A percentile compares a stretch with the other conserved stretches of the same genome.
phyloP scores from a whole-genome alignment of 306 rosid species.

The Quercus robur region DNA sequence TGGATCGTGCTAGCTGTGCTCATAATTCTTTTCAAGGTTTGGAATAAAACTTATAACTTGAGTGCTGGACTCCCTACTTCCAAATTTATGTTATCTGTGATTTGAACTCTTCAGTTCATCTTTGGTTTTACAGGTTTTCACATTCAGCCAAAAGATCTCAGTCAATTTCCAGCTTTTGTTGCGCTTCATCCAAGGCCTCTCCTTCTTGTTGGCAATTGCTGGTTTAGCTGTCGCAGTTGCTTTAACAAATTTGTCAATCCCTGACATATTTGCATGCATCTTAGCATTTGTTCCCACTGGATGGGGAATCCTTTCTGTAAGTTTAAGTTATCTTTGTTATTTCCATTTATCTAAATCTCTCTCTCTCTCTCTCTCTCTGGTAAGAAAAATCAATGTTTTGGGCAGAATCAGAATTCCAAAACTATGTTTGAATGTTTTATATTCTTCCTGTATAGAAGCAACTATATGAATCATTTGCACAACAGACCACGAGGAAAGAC shows the following conservation, averaged over 20 bases:
- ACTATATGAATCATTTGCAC: too few relatives aligned
- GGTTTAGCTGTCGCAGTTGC: slow-evolving; percentile 70
- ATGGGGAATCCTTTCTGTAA: slow-evolving; percentile 90
- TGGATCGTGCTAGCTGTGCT: slow-evolving; percentile 76
- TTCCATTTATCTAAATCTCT: background rate
- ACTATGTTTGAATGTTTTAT: too few relatives aligned
- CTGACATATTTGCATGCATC: slow-evolving; percentile 77
- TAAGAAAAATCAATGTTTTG: too few relatives aligned
- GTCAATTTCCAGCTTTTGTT: slow-evolving; percentile 87
- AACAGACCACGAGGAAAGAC: too few relatives aligned
- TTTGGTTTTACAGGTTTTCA: slow-evolving; percentile 64
- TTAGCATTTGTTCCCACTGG: slow-evolving; percentile 92
- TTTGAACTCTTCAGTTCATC: slow-evolving; percentile 23
- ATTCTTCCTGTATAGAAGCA: too few relatives aligned
- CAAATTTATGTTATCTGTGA: background rate
- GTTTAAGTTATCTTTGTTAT: slow-evolving; percentile 56
- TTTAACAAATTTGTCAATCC: slow-evolving; percentile 43
- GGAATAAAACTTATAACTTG: background rate
- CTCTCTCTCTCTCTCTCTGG: too few relatives aligned
- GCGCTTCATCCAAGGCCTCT: slow-evolving; percentile 89
- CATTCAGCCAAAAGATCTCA: slow-evolving; percentile 90
- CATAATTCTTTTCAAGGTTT: slow-evolving; percentile 87
- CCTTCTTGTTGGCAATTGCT: slow-evolving; percentile 74
- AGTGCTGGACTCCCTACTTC: background rate
- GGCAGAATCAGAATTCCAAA: too few relatives aligned